phyloP scores from a whole-genome alignment of 495 filamentous ascomycete species.

The Physcia stellaris region DNA sequence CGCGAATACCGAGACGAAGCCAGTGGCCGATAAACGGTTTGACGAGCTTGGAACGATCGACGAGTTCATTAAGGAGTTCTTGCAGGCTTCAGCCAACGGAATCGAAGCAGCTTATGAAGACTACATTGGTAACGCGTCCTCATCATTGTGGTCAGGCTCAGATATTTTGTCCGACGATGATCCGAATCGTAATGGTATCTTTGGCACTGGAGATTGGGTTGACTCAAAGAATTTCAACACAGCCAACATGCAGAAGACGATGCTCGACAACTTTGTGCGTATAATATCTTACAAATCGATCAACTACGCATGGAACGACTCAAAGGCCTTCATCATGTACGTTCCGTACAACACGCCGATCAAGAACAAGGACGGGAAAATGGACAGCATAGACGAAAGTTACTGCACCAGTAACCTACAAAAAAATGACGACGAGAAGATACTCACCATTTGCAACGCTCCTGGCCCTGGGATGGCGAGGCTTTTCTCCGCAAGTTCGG shows the following conservation, averaged over 20 bases:
- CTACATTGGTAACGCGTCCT: conserved; percentile 2
- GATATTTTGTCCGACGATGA: background rate
- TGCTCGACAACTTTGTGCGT: conserved; percentile 3
- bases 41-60: conserved; percentile 3
- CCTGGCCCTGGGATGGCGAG: conserved; percentile 6
- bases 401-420: conserved; percentile 6
- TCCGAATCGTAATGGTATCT: conserved; percentile 1
- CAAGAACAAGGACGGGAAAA: background rate
- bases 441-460: conserved; percentile 2
- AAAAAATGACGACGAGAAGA: background rate
- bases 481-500: conserved; percentile 5
- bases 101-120: conserved; percentile 3
- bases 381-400: background rate
- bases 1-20: too few relatives aligned
- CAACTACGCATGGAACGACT: conserved; percentile 8
- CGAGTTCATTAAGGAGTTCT: conserved; percentile 4
- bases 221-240: conserved; percentile 5
- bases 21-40: conserved; percentile 10
- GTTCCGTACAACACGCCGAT: conserved; percentile 6
- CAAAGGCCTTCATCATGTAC: conserved; percentile 6
- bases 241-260: background rate
- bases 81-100: conserved; percentile 1
- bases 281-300: conserved; percentile 8
- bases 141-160: conserved; percentile 4
- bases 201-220: conserved; percentile 2